phyloP scores from a whole-genome alignment of 331 rosid species.

The Rhamnella rubrinervis region DNA sequence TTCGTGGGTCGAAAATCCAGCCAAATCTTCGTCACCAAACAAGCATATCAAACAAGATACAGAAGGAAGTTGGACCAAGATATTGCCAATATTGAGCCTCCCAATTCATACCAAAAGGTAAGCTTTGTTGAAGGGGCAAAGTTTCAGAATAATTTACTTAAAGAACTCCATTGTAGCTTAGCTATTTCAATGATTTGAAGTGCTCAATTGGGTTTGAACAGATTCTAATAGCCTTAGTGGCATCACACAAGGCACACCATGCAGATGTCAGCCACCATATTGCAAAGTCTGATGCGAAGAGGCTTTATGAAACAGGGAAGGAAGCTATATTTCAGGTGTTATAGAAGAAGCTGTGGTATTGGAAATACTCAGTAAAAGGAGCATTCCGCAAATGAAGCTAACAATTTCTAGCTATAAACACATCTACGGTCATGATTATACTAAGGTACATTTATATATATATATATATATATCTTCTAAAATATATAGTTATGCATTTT shows the following conservation, averaged over 20 bases:
- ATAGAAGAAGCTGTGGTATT: conserved; percentile 57
- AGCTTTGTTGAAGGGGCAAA: background rate
- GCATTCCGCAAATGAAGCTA: conserved; percentile 67
- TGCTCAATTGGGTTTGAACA: conserved; percentile 11
- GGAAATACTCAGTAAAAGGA: conserved; percentile 69
- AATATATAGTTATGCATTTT: no score
- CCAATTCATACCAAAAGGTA: conserved; percentile 70
- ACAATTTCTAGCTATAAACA: conserved; percentile 65
- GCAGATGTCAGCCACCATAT: conserved; percentile 58
- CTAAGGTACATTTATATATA: conserved; percentile 35
- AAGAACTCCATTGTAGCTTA: background rate
- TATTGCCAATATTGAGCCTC: conserved; percentile 62
- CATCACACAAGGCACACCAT: conserved; percentile 78
- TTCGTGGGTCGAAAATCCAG: conserved; percentile 67
- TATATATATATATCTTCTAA: no score
- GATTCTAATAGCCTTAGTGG: conserved; percentile 70
- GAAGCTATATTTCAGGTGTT: conserved; percentile 33
- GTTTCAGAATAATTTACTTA: no score
- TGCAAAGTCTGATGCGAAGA: conserved; percentile 70
- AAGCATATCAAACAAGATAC: conserved; percentile 53
- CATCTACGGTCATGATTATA: conserved; percentile 73
- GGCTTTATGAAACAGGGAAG: conserved; percentile 71
- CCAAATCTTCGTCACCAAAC: conserved; percentile 57
- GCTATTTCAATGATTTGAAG: no score
- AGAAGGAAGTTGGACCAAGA: conserved; percentile 61